phyloP scores from a whole-genome alignment of 805 yeast species.

The Candida ulmi region DNA sequence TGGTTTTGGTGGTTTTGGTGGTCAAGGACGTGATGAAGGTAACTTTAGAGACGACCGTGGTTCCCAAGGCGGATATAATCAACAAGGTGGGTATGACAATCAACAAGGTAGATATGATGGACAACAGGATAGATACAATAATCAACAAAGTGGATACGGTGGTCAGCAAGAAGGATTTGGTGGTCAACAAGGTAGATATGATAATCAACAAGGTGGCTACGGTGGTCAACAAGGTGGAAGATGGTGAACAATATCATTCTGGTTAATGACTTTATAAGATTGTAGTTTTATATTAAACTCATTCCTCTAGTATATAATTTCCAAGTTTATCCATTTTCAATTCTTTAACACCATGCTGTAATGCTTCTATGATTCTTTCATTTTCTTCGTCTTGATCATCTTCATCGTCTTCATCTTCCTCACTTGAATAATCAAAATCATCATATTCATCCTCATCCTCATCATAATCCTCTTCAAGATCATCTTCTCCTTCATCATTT shows the following conservation, averaged over 20 bases:
- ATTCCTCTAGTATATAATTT: constrained; percentile 61
- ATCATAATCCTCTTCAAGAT: constrained; percentile 50
- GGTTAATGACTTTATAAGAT: no score
- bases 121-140: no score
- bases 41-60: no score
- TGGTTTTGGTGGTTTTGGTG: no score
- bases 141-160: constrained; percentile 15
- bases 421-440: constrained; percentile 24
- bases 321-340: constrained; percentile 80
- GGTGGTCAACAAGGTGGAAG: constrained; percentile 14
- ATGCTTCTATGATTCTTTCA: constrained; percentile 63
- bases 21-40: no score
- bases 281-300: no score
- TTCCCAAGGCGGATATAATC: no score
- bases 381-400: constrained; percentile 41
- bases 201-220: constrained; percentile 19
- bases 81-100: no score
- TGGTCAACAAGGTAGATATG: constrained; percentile 15
- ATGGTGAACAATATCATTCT: constrained; percentile 10
- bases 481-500: constrained; percentile 6
- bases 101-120: no score
- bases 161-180: constrained; percentile 17
- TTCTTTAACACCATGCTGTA: constrained; percentile 56
- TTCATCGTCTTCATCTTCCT: constrained; percentile 32
- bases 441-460: constrained; percentile 19